Evolutionary conservation across 805 yeast genomes (phyloP), one percentile per base, ranked within the genome.

Genomic region (Kodamaea hsintzibuensis): DNA sequence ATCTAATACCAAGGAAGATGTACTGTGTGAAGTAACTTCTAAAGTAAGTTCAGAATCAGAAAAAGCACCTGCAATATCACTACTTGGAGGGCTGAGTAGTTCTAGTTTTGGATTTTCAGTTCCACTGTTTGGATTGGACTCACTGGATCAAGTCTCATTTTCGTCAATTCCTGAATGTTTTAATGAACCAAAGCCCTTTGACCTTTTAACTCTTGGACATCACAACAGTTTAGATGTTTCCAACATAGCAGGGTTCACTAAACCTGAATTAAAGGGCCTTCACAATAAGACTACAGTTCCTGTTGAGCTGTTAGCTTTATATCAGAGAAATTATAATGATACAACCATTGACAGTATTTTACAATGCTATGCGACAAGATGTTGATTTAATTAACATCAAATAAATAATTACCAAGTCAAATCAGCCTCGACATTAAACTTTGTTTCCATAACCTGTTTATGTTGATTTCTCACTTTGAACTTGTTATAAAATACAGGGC

Each of bases 401-500:
- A 13, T 12, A 40, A n/a, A 17, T 13, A 14, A n/a, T 49, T 49
- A 52, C 58, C 55, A 55, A 4, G 42, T 47, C 16, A 55, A 25
- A 13, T 52, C 55, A 5, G 14, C 37, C 1, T 45, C 42, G 8
- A 48, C 44, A 14, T 39, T 46, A n/a, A 16, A 17, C 14, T 33
- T 38, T 12, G 33, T 35, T 16, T 49, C 52, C 1, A 40, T 17
- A 7, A 51, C 35, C 1, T 12, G 19, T n/a, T 25, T 18, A 3
- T 42, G 42, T 25, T 54, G 70, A 37, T 67, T 69, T 3, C 56
- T 51, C 1, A 78, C 70, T 60, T 82, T 80, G 10, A 79, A 70
- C 48, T 84, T 74, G 7, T 81, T 73, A 62, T 77, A 89, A 62
- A 78, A 88, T 0, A 84, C 71, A 0, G 84, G 77, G 63, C 96